phyloP scores from a whole-genome alignment of 2,329 filamentous ascomycete genomes.

The Alternaria infectoria region DNA sequence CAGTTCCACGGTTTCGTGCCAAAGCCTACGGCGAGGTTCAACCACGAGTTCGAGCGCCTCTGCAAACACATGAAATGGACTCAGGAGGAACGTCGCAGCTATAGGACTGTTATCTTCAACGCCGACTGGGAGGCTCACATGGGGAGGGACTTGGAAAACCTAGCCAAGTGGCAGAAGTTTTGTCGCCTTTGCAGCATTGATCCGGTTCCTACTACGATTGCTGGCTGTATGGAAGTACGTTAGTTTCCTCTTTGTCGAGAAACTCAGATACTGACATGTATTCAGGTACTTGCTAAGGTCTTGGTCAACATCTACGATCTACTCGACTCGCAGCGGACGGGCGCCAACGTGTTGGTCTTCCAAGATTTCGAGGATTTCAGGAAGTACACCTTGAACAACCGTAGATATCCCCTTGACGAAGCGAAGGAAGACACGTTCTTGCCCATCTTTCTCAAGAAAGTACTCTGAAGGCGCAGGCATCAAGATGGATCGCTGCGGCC shows the following conservation, averaged over 20 bases:
- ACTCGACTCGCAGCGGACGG: background rate
- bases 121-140: constrained; percentile 12
- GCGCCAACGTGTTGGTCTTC: background rate
- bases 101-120: constrained; percentile 5
- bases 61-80: constrained; percentile 14
- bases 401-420: background rate
- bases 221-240: constrained; percentile 2
- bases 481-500: background rate
- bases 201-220: constrained; percentile 1
- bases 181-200: constrained; percentile 13
- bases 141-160: constrained; percentile 3
- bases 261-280: too few relatives aligned
- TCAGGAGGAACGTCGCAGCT: background rate
- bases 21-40: constrained; percentile 10
- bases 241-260: too few relatives aligned
- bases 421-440: background rate
- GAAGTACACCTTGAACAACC: background rate
- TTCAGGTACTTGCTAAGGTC: too few relatives aligned
- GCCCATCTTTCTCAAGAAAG: background rate
- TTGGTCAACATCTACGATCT: background rate
- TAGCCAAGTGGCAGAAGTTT: constrained; percentile 13
- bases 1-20: too few relatives aligned
- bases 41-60: constrained; percentile 18
- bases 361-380: background rate
- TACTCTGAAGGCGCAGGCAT: too few relatives aligned